Evolutionary conservation across 2,329 filamentous ascomycete genomes (phyloP).

Genomic region (Claviceps pusilla): DNA sequence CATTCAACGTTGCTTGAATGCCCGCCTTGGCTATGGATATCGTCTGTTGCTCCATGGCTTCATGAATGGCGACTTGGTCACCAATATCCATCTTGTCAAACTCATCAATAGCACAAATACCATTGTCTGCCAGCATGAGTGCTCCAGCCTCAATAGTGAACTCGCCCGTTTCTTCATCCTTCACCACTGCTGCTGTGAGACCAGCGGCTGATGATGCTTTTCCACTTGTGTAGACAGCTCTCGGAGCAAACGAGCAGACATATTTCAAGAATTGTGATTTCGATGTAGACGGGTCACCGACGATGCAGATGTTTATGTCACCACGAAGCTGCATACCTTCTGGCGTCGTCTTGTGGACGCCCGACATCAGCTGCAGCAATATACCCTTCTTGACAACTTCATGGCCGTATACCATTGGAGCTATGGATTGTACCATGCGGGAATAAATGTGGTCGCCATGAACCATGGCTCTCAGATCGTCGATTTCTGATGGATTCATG

Average conservation of each 20-base stretch:
- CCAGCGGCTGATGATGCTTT: slow-evolving; percentile 95
- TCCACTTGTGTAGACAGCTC: slow-evolving; percentile 91
- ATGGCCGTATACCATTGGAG: slow-evolving; percentile 94
- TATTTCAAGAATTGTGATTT: slow-evolving; percentile 99
- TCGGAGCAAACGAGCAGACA: slow-evolving; percentile 88
- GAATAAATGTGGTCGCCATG: slow-evolving; percentile 93
- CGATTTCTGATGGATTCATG: slow-evolving; percentile 73
- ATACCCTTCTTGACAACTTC: slow-evolving; percentile 96
- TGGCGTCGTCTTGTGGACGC: slow-evolving; percentile 77
- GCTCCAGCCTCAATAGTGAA: slow-evolving; percentile 98
- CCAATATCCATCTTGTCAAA: slow-evolving; percentile 99
- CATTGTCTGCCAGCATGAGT: slow-evolving; percentile 92
- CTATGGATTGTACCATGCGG: slow-evolving; percentile 80
- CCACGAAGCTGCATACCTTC: slow-evolving; percentile 93
- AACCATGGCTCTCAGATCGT: slow-evolving; percentile 83
- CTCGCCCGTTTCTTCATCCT: slow-evolving; percentile 95
- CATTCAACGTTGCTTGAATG: slow-evolving; percentile 94
- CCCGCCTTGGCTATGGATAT: slow-evolving; percentile 98
- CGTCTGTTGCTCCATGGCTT: slow-evolving; percentile 99
- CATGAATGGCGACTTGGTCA: slow-evolving; percentile 97
- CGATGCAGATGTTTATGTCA: slow-evolving; percentile 97
- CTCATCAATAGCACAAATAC: slow-evolving; percentile 95
- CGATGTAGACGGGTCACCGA: slow-evolving; percentile 90
- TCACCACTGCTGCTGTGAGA: slow-evolving; percentile 91
- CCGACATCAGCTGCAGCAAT: slow-evolving; percentile 86